A percentile compares a stretch with the other conserved stretches of the same genome.
Conservation (phyloP, 176 grass and related monocot species). For the Poa pratensis region DNA sequence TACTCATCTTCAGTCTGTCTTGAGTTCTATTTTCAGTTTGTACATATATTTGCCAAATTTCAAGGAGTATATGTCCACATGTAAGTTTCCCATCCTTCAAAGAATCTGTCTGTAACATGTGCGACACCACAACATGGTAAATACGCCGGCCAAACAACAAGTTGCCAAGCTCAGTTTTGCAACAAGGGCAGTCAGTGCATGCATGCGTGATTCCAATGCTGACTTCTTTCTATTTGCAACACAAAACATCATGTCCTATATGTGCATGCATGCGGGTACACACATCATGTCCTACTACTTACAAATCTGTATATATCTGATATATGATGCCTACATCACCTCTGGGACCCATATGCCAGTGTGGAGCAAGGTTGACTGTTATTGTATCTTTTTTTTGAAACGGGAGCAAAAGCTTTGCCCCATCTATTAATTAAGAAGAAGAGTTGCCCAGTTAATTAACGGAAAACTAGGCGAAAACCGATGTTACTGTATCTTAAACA, state of each 20-base stretch:
- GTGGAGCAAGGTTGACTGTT: not conserved
- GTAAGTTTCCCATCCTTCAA: not conserved
- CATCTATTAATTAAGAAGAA: no score
- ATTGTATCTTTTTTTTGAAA: not conserved
- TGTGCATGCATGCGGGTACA: constrained; percentile 12
- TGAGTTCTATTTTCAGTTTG: not conserved
- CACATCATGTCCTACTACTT: constrained; percentile 2
- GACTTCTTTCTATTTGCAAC: constrained; percentile 26
- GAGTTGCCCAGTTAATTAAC: no score
- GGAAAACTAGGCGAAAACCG: no score
- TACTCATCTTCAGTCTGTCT: not conserved
- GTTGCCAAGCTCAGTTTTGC: constrained; percentile 12
- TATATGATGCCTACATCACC: constrained; percentile 14
- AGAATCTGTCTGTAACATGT: not conserved
- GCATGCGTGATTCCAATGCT: constrained; percentile 13
- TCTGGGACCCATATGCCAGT: not conserved
- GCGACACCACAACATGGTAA: not conserved
- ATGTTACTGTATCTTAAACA: not conserved
- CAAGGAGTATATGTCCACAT: not conserved
- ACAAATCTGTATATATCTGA: not conserved
- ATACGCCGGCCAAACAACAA: constrained; percentile 6
- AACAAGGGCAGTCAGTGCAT: no score
- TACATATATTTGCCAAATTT: not conserved
- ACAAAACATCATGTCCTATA: not conserved
- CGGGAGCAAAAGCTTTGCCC: no score